Evolutionary conservation across 2,329 filamentous ascomycete species (phyloP), one percentile per base, ranked within the genome.

Genomic region (Orbilia quercus): DNA sequence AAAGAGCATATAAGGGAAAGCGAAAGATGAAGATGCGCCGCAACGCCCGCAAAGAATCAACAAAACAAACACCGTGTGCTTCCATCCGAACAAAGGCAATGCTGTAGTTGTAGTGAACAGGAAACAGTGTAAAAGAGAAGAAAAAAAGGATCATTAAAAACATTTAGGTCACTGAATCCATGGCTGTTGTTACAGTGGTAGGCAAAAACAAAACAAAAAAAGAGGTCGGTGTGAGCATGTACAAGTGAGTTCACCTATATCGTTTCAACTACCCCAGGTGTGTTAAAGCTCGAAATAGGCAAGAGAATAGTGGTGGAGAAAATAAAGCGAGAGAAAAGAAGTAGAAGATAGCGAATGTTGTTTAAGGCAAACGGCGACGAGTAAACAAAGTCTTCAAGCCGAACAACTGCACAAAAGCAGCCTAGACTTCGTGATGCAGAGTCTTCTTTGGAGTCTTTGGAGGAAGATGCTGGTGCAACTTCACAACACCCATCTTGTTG

Each of bases 401-500:
- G 54, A 73, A 34, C 54, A 66, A 40, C 50, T 77, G 53, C 67
- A 67, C n/a, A 54, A 64, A 69, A 74, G 70, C 51, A 53, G 34
- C 16, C 70, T 73, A 74, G 55, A 74, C 64, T 74, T 74, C 70
- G 25, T 74, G 62, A 50, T 74, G 70, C 70, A 69, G 54, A 36
- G 70, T 74, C 63, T 64, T 74, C 70, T 74, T 74, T 42, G 70
- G 70, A 54, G 67, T 71, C 34, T 72, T 75, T 36, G 74, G 57
- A 23, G 77, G 77, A 55, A 78, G 75, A 55, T 78, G 77, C 14
- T 75, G 63, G 31, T 78, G 77, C 25, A 78, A 75, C 36, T 77
- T 76, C 57, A 76, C 75, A 18, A 78, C 75, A 25, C 77, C 77
- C 14, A 77, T 75, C 59, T 77, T 78, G 11, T 62, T 70, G 3